Base-by-base conservation (phyloP, 441 rosid species). In the Hura crepitans region DNA sequence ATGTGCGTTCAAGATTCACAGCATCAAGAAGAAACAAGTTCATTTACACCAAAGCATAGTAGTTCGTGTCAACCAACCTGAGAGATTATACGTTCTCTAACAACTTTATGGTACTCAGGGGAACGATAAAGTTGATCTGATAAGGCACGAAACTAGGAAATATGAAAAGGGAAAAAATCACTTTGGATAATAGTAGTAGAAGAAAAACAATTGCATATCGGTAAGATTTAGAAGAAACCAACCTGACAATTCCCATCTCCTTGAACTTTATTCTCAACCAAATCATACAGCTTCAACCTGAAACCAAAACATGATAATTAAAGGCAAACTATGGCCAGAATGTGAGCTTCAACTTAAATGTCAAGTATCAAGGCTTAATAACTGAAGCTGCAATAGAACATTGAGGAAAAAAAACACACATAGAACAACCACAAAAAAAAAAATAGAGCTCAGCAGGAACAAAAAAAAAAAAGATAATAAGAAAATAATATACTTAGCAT, bases 201-300 rank as follows among this genome's bases (percentile, higher is more conserved):
- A 15, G 37, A 49, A 42, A 31, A 13, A 6, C 13, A 20, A 37
- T 49, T 20, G 64, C 45, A 33, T 6, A 35, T 59, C 61, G 57
- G 39, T 59, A 51, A 11, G 65, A 35, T 31, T 46, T 30, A 49
- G 46, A 42, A 68, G 69, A n/a, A 58, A 56, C 79, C 66, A 78
- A 91, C 98, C 98, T 94, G 98, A 75, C 98, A 94, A 76, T 94
- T 94, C 46, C 98, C 98, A 70, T 94, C 97, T 74, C 97, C 98
- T 85, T 85, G 83, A 78, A 94, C 83, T 75, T 78, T 92, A 77
- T 83, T 85, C 83, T 94, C 97, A 61, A 90, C 79, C 65, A 94
- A 82, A 76, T 82, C 88, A 72, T 89, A 90, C 51, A 91, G 76
- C 80, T 79, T 77, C 75, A 94, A 81, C 73, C 97, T 90, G 77